These are phyloP conservation scores for Aspergillus vadensis DNA, from an alignment of 2,329 filamentous ascomycete genomes.

Conservation along the genomic window DNA sequence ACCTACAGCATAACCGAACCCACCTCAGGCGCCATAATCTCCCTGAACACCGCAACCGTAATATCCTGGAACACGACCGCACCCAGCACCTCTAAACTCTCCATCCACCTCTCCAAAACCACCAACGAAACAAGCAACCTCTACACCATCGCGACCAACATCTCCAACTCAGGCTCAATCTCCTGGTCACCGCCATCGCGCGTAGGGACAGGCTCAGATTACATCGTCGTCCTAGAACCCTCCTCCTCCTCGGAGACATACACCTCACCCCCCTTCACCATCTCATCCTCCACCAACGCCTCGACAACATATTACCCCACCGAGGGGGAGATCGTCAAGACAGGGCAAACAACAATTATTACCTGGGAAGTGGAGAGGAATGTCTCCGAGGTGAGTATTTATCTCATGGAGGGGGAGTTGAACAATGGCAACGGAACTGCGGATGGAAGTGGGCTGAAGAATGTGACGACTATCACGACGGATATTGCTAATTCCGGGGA, in stretches of 20 bases:
- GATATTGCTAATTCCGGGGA: not conserved
- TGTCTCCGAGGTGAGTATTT: not conserved
- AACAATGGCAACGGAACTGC: not conserved
- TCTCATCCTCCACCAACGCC: not conserved
- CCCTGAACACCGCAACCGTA: not conserved
- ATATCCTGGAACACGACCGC: not conserved
- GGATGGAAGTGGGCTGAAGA: not conserved
- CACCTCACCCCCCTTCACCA: not conserved
- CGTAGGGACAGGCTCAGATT: not conserved
- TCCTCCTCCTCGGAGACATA: not conserved
- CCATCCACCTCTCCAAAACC: not conserved
- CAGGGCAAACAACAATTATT: not conserved
- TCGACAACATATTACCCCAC: not conserved
- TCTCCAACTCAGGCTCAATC: slow-evolving; percentile 4
- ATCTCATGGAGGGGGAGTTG: not conserved
- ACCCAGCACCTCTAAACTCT: not conserved
- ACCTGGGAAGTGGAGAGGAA: slow-evolving; percentile 3
- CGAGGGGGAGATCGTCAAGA: not conserved
- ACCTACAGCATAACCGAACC: not conserved
- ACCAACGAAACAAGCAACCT: not conserved
- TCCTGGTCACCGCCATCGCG: not conserved
- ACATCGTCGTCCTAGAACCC: slow-evolving; percentile 2
- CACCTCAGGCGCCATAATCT: not conserved
- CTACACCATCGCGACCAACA: slow-evolving; percentile 7
- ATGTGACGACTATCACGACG: not conserved